These are phyloP conservation scores for Penicillium sp. DNA, from an alignment of 2,329 filamentous ascomycete genomes.

Conservation along the genomic window DNA sequence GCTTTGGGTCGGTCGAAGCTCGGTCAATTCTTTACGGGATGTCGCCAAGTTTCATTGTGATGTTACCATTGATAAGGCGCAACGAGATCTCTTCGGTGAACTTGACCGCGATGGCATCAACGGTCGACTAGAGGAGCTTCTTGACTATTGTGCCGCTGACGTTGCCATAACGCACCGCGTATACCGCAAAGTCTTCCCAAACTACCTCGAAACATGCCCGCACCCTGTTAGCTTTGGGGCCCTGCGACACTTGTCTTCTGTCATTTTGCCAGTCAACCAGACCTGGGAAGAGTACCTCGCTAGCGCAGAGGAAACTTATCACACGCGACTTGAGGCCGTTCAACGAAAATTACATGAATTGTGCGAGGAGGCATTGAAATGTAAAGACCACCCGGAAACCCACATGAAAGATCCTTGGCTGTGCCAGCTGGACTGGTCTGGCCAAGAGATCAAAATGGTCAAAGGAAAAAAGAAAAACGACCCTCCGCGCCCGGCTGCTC, in stretches of 20 bases:
- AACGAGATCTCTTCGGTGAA: slow-evolving; percentile 82
- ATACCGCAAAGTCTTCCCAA: slow-evolving; percentile 90
- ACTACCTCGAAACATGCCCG: slow-evolving; percentile 85
- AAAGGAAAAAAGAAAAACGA: slow-evolving; percentile 89
- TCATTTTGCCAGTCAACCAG: slow-evolving; percentile 86
- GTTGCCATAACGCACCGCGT: slow-evolving; percentile 90
- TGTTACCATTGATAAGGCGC: slow-evolving; percentile 85
- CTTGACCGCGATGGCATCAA: slow-evolving; percentile 72
- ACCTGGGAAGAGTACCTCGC: slow-evolving; percentile 84
- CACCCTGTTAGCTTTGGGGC: slow-evolving; percentile 98
- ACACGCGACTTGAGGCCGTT: slow-evolving; percentile 74
- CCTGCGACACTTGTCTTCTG: slow-evolving; percentile 85
- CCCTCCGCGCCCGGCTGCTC: slow-evolving; percentile 71
- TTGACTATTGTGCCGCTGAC: slow-evolving; percentile 94
- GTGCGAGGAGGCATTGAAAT: slow-evolving; percentile 73
- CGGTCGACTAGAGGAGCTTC: slow-evolving; percentile 73
- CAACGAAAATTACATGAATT: slow-evolving; percentile 72
- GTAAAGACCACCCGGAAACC: slow-evolving; percentile 68
- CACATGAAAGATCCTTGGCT: slow-evolving; percentile 88
- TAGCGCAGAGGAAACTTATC: slow-evolving; percentile 83
- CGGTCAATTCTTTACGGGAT: slow-evolving; percentile 90
- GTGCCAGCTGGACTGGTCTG: slow-evolving; percentile 90
- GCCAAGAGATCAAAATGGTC: slow-evolving; percentile 85
- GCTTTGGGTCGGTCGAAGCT: slow-evolving; percentile 91
- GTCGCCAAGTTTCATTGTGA: slow-evolving; percentile 96